These are phyloP conservation scores for Phytophthora citricola DNA, from an alignment of 352 stramenopile species.

Conservation along the genomic window DNA sequence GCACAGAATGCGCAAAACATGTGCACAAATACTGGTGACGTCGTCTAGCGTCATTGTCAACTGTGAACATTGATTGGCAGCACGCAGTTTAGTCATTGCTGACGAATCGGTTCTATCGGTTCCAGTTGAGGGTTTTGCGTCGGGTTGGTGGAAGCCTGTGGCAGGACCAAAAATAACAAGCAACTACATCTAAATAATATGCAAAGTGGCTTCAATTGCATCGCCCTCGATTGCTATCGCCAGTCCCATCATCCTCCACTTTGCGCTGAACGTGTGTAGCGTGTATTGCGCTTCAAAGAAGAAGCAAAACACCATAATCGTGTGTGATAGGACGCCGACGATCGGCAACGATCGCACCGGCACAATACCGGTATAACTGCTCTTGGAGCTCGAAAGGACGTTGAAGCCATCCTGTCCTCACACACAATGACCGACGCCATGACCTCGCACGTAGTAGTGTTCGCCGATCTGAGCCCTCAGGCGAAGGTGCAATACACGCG, in stretches of 20 bases:
- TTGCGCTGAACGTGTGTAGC: not conserved
- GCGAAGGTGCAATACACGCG: constrained; percentile 70
- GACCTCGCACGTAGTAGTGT: constrained; percentile 61
- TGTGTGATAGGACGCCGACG: constrained; percentile 7
- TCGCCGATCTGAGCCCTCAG: constrained; percentile 65
- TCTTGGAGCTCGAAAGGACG: constrained; percentile 21
- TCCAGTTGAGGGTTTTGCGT: not conserved
- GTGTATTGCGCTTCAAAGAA: not conserved
- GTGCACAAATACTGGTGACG: constrained; percentile 6
- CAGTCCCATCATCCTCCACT: not conserved
- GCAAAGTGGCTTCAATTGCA: not conserved
- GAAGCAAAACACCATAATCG: constrained; percentile 2
- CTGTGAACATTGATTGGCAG: not conserved
- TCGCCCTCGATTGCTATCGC: not conserved
- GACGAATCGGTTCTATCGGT: constrained; percentile 4
- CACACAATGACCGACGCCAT: constrained; percentile 12
- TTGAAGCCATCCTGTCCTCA: not conserved
- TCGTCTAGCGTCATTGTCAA: constrained; percentile 8
- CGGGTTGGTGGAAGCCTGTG: not conserved
- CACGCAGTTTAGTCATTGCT: not conserved
- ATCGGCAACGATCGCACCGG: not conserved
- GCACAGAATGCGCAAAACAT: constrained; percentile 7
- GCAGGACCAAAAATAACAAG: not conserved
- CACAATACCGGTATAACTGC: constrained; percentile 4
- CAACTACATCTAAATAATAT: too few species aligned